phyloP scores from a whole-genome alignment of 1,139 yeast genomes.

The Kodamaea sp. region DNA sequence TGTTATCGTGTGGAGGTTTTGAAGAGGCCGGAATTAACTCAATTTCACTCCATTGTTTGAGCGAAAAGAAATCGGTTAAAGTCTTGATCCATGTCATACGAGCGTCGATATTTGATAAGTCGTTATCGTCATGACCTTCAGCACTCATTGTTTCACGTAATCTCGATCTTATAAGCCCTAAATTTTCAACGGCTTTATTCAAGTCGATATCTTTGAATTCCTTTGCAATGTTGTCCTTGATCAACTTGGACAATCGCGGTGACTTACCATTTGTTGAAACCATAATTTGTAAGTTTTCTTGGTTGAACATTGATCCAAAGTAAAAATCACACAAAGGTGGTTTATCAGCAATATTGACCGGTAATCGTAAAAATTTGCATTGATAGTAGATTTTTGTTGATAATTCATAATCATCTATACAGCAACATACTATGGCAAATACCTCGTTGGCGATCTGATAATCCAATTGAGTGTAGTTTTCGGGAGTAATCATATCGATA shows the following conservation, averaged over 20 bases:
- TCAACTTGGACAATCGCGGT: conserved; percentile 67
- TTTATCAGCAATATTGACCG: conserved; percentile 82
- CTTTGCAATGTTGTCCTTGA: conserved; percentile 55
- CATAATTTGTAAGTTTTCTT: conserved; percentile 78
- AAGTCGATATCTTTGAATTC: conserved; percentile 42
- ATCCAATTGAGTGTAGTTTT: conserved; percentile 32
- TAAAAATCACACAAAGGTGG: conserved; percentile 82
- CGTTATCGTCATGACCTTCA: conserved; percentile 33
- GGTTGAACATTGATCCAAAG: conserved; percentile 75
- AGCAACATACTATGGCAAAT: conserved; percentile 69
- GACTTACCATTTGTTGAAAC: conserved; percentile 81
- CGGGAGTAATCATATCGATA: conserved; percentile 21
- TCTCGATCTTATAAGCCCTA: conserved; percentile 54
- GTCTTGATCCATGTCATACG: conserved; percentile 73
- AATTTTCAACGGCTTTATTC: conserved; percentile 59
- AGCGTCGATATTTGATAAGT: conserved; percentile 49
- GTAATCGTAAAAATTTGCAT: conserved; percentile 53
- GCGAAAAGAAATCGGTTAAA: conserved; percentile 58
- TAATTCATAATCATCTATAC: conserved; percentile 67
- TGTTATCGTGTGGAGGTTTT: conserved; percentile 14
- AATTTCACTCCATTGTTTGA: conserved; percentile 58
- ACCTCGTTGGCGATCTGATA: conserved; percentile 30
- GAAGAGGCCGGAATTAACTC: conserved; percentile 17
- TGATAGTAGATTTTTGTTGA: conserved; percentile 58
- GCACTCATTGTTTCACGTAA: conserved; percentile 43